A percentile compares a stretch with the other conserved stretches of the same genome.
phyloP scores from a whole-genome alignment of 148 eudicot genomes.

The Dysphania ambrosioides region DNA sequence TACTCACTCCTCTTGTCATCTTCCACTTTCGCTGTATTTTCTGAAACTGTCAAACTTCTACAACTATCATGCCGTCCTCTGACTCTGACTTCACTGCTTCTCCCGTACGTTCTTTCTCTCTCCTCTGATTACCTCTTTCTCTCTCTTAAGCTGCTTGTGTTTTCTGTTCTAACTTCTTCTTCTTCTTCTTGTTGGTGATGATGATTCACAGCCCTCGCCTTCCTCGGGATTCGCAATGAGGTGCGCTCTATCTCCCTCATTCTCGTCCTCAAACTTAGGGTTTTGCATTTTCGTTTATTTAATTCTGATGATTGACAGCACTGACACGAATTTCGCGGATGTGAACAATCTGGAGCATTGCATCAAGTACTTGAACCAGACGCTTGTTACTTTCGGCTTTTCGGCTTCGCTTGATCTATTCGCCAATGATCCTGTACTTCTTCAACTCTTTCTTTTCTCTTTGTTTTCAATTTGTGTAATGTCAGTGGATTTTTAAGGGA shows the following conservation, averaged over 20 bases:
- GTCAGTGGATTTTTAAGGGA: slow-evolving; percentile 2
- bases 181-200: not conserved
- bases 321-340: slow-evolving; percentile 77
- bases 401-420: slow-evolving; percentile 98
- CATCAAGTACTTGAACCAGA: slow-evolving; percentile 86
- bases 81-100: slow-evolving; percentile 24
- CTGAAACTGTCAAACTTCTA: slow-evolving; percentile 27
- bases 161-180: not conserved
- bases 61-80: slow-evolving; percentile 37
- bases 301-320: slow-evolving; percentile 8
- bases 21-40: not conserved
- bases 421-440: slow-evolving; percentile 75
- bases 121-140: not conserved
- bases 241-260: slow-evolving; percentile 26
- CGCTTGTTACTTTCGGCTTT: slow-evolving; percentile 87
- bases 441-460: not conserved
- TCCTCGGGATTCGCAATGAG: slow-evolving; percentile 56
- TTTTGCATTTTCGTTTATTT: not conserved
- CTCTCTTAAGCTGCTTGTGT: slow-evolving; percentile 1
- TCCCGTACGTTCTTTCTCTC: slow-evolving; percentile 18
- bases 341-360: slow-evolving; percentile 87
- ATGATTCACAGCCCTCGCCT: slow-evolving; percentile 37
- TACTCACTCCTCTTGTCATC: not conserved
- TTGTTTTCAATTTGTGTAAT: not conserved
- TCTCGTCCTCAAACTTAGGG: not conserved